Evolutionary conservation across 805 yeast species (phyloP), one percentile per base, ranked within the genome.

Genomic region (Nakazawaea holstii): DNA sequence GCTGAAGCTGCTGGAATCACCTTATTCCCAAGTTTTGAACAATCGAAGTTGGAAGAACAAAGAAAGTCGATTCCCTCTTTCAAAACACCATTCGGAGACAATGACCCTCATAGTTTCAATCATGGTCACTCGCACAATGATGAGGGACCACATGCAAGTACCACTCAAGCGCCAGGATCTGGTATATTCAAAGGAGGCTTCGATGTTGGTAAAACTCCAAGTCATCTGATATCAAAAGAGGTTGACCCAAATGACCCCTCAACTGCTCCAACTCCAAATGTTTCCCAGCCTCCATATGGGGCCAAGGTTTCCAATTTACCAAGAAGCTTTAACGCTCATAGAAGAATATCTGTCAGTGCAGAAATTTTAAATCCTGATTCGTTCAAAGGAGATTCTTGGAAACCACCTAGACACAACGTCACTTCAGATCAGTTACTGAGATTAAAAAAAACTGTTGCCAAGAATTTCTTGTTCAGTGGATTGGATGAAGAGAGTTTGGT

Each of bases 341-440:
- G 97, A 70, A 81, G 97, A 69, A 86, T 90, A 3, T 84, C 95
- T 17, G 97, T 90, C 11, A 80, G 90, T 48, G 97, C 96, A 5
- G 97, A 90, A 66, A 84, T 94, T 2, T 64, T 86, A 57, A 84
- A 86, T 59, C 95, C 94, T 6, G 82, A 80, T 51, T 79, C 77
- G 31, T 81, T 86, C 58, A 71, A 72, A 46, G 73, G 78, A 31
- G 86, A 80, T 58, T 74, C 79, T 45, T 85, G 91, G 91, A 77
- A 70, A 52, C 85, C 87, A 6, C 91, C 92, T 9, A 80, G 74
- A 43, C 81, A 80, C 56, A 74, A 81, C 55, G 76, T 85, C 59
- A 68, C 79, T 3, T 64, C 69, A 1, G 82, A 79, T 39, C 96
- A 89, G 65, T 68, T 83, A 49, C 67, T 69, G 46, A 80, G 91